phyloP scores from a whole-genome alignment of 1,284 basidiomycete genomes.

The Coriolopsis trogii region DNA sequence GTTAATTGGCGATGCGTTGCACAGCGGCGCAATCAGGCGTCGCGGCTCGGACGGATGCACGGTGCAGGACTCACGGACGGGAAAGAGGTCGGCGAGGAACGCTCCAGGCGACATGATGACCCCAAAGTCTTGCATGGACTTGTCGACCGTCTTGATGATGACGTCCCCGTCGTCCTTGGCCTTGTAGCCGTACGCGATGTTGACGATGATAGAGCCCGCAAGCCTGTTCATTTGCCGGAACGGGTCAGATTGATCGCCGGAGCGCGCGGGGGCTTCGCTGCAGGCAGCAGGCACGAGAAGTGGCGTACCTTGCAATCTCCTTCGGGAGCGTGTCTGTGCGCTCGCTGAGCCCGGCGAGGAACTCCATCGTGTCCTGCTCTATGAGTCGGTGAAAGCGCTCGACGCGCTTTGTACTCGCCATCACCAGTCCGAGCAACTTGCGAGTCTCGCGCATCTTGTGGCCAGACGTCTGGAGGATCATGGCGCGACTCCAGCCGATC shows the following conservation, averaged over 20 bases:
- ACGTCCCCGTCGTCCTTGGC: slow-evolving; percentile 33
- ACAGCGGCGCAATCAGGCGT: not conserved
- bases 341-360: slow-evolving; percentile 24
- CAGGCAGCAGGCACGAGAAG: not conserved
- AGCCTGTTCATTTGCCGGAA: slow-evolving; percentile 21
- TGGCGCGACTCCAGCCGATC: slow-evolving; percentile 65
- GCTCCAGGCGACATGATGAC: slow-evolving; percentile 29
- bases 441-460: slow-evolving; percentile 65
- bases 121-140: slow-evolving; percentile 33
- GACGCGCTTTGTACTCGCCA: slow-evolving; percentile 32
- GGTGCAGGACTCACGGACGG: slow-evolving; percentile 27
- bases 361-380: slow-evolving; percentile 29
- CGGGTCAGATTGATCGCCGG: slow-evolving; percentile 6
- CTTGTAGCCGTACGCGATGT: slow-evolving; percentile 39
- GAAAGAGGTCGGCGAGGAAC: slow-evolving; percentile 36
- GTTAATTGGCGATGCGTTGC: slow-evolving; percentile 8
- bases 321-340: slow-evolving; percentile 24
- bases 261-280: not conserved
- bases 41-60: not conserved
- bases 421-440: slow-evolving; percentile 35
- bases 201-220: slow-evolving; percentile 37
- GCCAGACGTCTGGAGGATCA: slow-evolving; percentile 63
- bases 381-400: slow-evolving; percentile 28
- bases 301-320: slow-evolving; percentile 32
- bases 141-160: slow-evolving; percentile 36